Evolutionary conservation across 73 alveolate genomes (phyloP).

Genomic region (Durusdinium trenchii): DNA sequence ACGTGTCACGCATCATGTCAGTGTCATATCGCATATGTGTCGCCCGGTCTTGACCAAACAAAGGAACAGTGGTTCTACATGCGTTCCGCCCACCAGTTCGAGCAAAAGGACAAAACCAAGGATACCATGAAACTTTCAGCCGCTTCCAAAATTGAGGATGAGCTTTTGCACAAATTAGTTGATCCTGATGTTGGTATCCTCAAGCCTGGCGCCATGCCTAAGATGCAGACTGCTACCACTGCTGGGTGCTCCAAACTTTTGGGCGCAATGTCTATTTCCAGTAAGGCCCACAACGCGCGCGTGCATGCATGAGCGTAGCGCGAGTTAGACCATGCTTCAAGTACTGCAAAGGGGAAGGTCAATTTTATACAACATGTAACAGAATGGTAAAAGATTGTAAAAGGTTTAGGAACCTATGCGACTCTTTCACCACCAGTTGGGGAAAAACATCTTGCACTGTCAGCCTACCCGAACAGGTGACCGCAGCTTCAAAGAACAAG

Average conservation of each 20-base stretch:
- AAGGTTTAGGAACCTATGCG: too few species aligned
- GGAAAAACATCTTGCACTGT: too few species aligned
- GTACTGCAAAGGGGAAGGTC: too few species aligned
- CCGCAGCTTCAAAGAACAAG: neutral
- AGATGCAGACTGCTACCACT: neutral
- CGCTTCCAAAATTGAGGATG: neutral
- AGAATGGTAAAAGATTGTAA: too few species aligned
- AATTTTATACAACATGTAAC: too few species aligned
- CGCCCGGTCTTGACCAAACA: neutral
- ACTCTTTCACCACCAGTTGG: too few species aligned
- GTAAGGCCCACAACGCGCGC: neutral
- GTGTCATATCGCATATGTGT: neutral
- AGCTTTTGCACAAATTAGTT: neutral
- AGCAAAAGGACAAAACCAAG: neutral
- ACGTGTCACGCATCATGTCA: too few species aligned
- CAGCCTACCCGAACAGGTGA: too few species aligned
- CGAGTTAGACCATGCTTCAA: too few species aligned
- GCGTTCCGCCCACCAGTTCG: neutral
- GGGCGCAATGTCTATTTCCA: neutral
- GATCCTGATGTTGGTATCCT: neutral
- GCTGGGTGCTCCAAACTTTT: neutral
- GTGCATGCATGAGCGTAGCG: too few species aligned
- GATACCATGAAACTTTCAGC: neutral
- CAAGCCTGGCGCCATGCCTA: neutral
- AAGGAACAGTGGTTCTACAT: conserved; percentile 4